These are phyloP conservation scores for Hyphodiscus sp. DNA, from an alignment of 2,329 filamentous ascomycete species.

Conservation along the genomic window DNA sequence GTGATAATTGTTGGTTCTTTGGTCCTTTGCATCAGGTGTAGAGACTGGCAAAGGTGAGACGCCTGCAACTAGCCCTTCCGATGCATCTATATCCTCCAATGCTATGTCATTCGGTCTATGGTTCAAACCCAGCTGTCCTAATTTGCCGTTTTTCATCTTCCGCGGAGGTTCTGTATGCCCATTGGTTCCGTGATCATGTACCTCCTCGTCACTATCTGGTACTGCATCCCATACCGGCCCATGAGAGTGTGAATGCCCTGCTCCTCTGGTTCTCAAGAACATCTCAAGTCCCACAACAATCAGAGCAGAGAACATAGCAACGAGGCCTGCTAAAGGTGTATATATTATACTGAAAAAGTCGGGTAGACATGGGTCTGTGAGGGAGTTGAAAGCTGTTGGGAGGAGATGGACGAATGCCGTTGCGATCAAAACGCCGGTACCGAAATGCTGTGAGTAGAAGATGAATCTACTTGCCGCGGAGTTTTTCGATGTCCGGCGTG, in stretches of 20 bases:
- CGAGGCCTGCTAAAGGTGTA: slow-evolving; percentile 69
- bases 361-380: slow-evolving; percentile 63
- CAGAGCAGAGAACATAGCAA: slow-evolving; percentile 77
- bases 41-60: slow-evolving; percentile 52
- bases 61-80: slow-evolving; percentile 50
- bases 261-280: slow-evolving; percentile 69
- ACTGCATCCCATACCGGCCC: slow-evolving; percentile 26
- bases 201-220: slow-evolving; percentile 34
- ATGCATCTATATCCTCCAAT: slow-evolving; percentile 44
- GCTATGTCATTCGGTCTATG: slow-evolving; percentile 44
- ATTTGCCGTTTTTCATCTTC: slow-evolving; percentile 23
- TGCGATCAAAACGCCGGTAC: slow-evolving; percentile 78
- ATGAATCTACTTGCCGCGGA: slow-evolving; percentile 32
- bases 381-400: slow-evolving; percentile 53
- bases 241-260: slow-evolving; percentile 55
- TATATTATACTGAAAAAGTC: slow-evolving; percentile 75
- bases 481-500: slow-evolving; percentile 25
- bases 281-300: slow-evolving; percentile 82
- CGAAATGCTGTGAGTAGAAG: slow-evolving; percentile 61
- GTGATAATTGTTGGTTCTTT: slow-evolving; percentile 26
- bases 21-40: slow-evolving; percentile 33
- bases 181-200: slow-evolving; percentile 32
- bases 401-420: slow-evolving; percentile 74
- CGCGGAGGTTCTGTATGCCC: slow-evolving; percentile 13
- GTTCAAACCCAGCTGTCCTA: slow-evolving; percentile 24